Evolutionary conservation across 805 yeast genomes (phyloP).

Genomic region (Yamadazyma sp.): DNA sequence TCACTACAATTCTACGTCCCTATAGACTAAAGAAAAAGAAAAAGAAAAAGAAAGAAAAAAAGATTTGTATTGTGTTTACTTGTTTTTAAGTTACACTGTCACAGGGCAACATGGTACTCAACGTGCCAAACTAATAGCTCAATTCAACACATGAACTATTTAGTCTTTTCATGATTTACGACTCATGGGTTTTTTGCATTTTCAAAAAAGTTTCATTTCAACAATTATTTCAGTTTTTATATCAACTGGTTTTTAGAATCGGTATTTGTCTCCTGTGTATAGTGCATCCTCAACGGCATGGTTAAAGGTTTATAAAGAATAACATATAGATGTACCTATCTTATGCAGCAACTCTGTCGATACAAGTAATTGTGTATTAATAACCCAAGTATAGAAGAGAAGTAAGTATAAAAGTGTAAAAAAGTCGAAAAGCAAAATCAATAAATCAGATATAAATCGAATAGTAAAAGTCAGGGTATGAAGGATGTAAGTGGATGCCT

Average conservation of each 20-base stretch:
- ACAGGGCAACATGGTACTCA: slow-evolving; percentile 30
- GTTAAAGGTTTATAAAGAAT: slow-evolving; percentile 10
- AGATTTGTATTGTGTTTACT: slow-evolving; percentile 5
- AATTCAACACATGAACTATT: slow-evolving; percentile 24
- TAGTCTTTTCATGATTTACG: slow-evolving; percentile 10
- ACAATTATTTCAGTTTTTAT: slow-evolving; percentile 21
- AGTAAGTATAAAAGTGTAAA: neutral
- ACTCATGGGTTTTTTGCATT: slow-evolving; percentile 10
- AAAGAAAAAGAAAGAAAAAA: neutral
- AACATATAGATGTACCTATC: neutral
- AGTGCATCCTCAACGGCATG: slow-evolving; percentile 54
- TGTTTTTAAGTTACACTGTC: slow-evolving; percentile 15
- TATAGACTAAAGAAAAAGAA: no score
- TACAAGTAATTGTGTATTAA: neutral
- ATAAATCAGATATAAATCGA: neutral
- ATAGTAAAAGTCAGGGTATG: neutral
- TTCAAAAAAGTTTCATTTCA: slow-evolving; percentile 27
- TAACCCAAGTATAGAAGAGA: neutral
- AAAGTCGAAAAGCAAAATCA: neutral
- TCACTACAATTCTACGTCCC: no score
- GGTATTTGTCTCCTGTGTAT: slow-evolving; percentile 31
- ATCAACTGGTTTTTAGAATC: slow-evolving; percentile 13
- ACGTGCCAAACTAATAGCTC: slow-evolving; percentile 28
- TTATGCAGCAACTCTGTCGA: neutral
- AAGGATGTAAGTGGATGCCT: neutral